Evolutionary conservation across 768 basidiomycete genomes (phyloP), one percentile per base, ranked within the genome.

Genomic region (Megacollybia marginata): DNA sequence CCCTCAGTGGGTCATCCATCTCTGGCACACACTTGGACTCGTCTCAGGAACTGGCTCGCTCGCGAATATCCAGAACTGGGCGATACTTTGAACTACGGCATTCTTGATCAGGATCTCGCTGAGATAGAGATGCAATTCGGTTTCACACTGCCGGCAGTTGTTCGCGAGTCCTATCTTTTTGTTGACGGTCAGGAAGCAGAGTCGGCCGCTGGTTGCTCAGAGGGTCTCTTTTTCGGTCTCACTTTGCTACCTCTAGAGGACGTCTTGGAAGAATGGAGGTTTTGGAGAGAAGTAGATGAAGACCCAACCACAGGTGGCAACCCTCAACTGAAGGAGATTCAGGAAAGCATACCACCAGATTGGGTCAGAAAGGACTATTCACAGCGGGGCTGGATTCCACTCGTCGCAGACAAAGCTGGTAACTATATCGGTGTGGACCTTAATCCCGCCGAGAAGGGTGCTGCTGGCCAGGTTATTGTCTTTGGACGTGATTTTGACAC

Each of bases 401-500:
- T 99, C 54, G 79, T 96, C 50, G 84, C 85, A 35, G 96, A 99
- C 69, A 89, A 91, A 57, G 83, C 80, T 31, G 96, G 96, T 32
- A 99, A 99, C 68, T 99, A 99, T 63, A 78, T 98, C 52, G 96
- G 96, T 49, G 76, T 99, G 44, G 96, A 99, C 65, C 76, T 99
- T 51, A 92, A 87, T 65, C 95, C 95, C 8, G 88, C 63, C 9
- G 82, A 85, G 60, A 67, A 69, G 44, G 93, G 92, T 42, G 69
- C 76, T 9, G 72, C 76, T 48, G 96, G 96, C 6, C 96, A 99
- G 63, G 95, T 97, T 44, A 96, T 99, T 51, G 85, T 97, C 45
- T 99, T 98, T 64, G 96, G 96, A n/a, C 80, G 96, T 46, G 96
- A 98, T 62, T 97, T 98, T 65, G 96, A 99, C 66, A 88, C 92